Conservation (phyloP, 495 filamentous ascomycete species). For the Hyphodiscus hymeniophilus region DNA sequence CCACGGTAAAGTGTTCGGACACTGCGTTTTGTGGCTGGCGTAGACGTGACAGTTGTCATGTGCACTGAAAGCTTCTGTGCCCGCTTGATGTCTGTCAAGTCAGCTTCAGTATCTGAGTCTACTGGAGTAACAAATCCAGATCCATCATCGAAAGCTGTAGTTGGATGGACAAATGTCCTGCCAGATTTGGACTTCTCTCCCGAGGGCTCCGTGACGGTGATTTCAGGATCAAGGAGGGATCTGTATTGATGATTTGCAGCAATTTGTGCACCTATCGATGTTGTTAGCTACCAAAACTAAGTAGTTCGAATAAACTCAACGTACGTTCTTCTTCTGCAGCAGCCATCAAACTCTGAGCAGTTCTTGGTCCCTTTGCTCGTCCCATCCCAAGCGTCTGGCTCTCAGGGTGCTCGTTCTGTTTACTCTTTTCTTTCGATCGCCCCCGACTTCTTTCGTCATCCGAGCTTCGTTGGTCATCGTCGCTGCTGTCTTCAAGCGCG, state of each 20-base stretch:
- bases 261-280: conserved; percentile 11
- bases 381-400: conserved; percentile 23
- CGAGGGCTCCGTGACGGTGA: conserved; percentile 54
- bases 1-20: conserved; percentile 86
- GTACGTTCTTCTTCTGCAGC: conserved; percentile 73
- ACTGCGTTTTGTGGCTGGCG: conserved; percentile 65
- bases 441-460: conserved; percentile 43
- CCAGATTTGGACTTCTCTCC: conserved; percentile 47
- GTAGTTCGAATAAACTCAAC: conserved; percentile 24
- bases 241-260: conserved; percentile 25
- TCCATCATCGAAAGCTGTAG: conserved; percentile 24
- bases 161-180: conserved; percentile 66
- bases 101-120: conserved; percentile 79
- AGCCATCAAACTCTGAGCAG: conserved; percentile 49
- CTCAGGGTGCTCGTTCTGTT: conserved; percentile 28
- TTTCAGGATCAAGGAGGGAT: conserved; percentile 53
- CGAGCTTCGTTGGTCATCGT: conserved; percentile 34
- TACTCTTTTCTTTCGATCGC: conserved; percentile 32
- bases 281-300: conserved; percentile 8
- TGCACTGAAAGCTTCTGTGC: conserved; percentile 78
- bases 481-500: conserved; percentile 42
- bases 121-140: conserved; percentile 70
- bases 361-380: conserved; percentile 27
- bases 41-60: conserved; percentile 68
- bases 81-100: conserved; percentile 71